Evolutionary conservation across 768 basidiomycete genomes (phyloP).

Genomic region (Sarcomyxa edulis): DNA sequence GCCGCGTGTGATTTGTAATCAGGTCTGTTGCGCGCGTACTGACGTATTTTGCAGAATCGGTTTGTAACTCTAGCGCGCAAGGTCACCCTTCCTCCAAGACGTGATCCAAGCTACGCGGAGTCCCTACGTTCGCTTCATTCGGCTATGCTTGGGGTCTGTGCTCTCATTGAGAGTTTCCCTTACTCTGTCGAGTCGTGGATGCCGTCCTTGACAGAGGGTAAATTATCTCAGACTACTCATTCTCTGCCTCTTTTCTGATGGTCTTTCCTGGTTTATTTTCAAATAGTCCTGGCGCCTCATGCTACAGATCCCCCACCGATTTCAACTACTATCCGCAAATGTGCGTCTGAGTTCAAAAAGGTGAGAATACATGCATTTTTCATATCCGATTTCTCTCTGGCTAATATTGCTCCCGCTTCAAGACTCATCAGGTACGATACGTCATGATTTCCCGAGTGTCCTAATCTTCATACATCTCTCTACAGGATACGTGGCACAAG

Average conservation of each 20-base stretch:
- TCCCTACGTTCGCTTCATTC: slow-evolving; percentile 74
- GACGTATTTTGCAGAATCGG: slow-evolving; percentile 66
- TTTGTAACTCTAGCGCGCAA: slow-evolving; percentile 63
- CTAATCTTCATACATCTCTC: slow-evolving; percentile 10
- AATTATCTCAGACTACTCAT: slow-evolving; percentile 12
- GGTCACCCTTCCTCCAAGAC: slow-evolving; percentile 61
- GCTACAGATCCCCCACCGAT: slow-evolving; percentile 86
- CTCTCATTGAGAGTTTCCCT: slow-evolving; percentile 88
- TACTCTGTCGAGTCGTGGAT: slow-evolving; percentile 94
- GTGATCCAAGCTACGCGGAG: slow-evolving; percentile 68
- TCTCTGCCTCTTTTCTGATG: slow-evolving; percentile 5
- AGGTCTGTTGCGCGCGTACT: slow-evolving; percentile 7
- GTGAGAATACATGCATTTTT: slow-evolving; percentile 28
- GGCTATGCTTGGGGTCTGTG: slow-evolving; percentile 85
- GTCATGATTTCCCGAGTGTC: slow-evolving; percentile 8
- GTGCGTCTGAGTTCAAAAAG: slow-evolving; percentile 84
- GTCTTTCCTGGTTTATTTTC: slow-evolving; percentile 10
- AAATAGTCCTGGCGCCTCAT: slow-evolving; percentile 73
- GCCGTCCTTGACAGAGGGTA: slow-evolving; percentile 75
- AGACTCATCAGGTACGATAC: slow-evolving; percentile 58
- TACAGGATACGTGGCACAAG: slow-evolving; percentile 86
- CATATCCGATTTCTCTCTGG: slow-evolving; percentile 10
- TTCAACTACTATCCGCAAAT: slow-evolving; percentile 83
- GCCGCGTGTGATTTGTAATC: slow-evolving; percentile 10
- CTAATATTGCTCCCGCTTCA: slow-evolving; percentile 8